phyloP scores from a whole-genome alignment of 495 filamentous ascomycete genomes.

The Pseudomonodictys pantanalensis region DNA sequence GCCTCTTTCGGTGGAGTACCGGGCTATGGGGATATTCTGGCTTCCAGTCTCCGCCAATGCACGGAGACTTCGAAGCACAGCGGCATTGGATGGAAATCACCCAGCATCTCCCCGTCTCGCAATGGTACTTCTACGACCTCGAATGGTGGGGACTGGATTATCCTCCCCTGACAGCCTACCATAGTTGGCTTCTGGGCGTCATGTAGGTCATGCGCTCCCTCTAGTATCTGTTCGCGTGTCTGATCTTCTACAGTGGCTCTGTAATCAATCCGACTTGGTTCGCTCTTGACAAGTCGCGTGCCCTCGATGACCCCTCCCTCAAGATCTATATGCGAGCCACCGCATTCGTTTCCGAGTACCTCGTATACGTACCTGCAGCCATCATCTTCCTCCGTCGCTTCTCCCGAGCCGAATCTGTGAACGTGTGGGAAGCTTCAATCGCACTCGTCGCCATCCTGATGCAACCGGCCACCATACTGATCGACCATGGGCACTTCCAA shows the following conservation, averaged over 20 bases:
- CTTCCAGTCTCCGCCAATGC: constrained; percentile 78
- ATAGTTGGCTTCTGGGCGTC: constrained; percentile 89
- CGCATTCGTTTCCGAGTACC: constrained; percentile 82
- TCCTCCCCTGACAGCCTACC: constrained; percentile 94
- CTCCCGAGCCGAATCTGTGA: constrained; percentile 67
- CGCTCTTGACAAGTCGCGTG: constrained; percentile 78
- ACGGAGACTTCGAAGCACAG: constrained; percentile 96
- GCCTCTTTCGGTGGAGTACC: constrained; percentile 88
- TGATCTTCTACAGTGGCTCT: constrained; percentile 54
- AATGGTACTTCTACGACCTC: constrained; percentile 97
- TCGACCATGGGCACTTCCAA: constrained; percentile 98
- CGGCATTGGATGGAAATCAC: constrained; percentile 99
- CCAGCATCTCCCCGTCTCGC: constrained; percentile 76
- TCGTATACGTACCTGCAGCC: constrained; percentile 80
- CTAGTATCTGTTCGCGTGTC: constrained; percentile 19
- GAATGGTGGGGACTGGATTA: constrained; percentile 98
- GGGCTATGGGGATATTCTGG: constrained; percentile 94
- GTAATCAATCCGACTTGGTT: constrained; percentile 83
- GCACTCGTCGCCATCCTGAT: constrained; percentile 86
- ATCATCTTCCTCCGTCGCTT: constrained; percentile 79
- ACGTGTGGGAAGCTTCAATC: constrained; percentile 73
- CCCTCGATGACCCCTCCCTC: constrained; percentile 69
- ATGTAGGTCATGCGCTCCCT: constrained; percentile 52
- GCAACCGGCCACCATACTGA: constrained; percentile 86
- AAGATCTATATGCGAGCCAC: constrained; percentile 96